Percentiles rank a stretch among this genome's conserved stretches.
Conservation (phyloP, 768 basidiomycete species). For the Daedalea quercina region DNA sequence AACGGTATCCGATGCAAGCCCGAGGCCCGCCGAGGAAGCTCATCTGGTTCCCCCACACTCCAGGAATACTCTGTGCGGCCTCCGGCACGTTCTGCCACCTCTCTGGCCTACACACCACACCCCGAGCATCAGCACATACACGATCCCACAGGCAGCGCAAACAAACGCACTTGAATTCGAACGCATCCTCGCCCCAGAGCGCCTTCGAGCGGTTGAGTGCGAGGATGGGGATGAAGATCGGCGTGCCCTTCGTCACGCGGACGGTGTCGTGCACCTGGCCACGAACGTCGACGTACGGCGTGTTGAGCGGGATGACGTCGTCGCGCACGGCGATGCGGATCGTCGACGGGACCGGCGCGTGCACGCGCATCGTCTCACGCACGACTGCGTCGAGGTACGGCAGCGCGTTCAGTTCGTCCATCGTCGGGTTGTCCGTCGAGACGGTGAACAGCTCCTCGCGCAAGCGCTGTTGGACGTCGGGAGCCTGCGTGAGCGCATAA, state of each 20-base stretch:
- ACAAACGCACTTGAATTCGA: constrained; percentile 40
- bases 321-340: constrained; percentile 39
- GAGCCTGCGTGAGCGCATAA: constrained; percentile 29
- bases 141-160: neutral
- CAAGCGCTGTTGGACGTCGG: constrained; percentile 28
- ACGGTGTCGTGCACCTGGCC: constrained; percentile 4
- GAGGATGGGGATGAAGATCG: constrained; percentile 42
- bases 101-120: constrained; percentile 40
- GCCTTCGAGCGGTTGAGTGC: constrained; percentile 43
- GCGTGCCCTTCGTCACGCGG: constrained; percentile 20
- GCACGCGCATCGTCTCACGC: constrained; percentile 49
- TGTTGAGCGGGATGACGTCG: constrained; percentile 45
- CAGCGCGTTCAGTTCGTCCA: constrained; percentile 62
- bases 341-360: constrained; percentile 42
- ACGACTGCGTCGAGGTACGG: constrained; percentile 64
- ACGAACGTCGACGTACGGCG: constrained; percentile 19
- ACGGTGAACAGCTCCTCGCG: constrained; percentile 34
- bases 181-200: constrained; percentile 60
- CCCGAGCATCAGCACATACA: neutral
- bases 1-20: constrained; percentile 63
- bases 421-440: constrained; percentile 40
- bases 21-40: constrained; percentile 59
- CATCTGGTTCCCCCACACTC: constrained; percentile 51
- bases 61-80: constrained; percentile 39
- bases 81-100: constrained; percentile 47